phyloP scores from a whole-genome alignment of 805 yeast genomes.

The Candida jianshihensis region DNA sequence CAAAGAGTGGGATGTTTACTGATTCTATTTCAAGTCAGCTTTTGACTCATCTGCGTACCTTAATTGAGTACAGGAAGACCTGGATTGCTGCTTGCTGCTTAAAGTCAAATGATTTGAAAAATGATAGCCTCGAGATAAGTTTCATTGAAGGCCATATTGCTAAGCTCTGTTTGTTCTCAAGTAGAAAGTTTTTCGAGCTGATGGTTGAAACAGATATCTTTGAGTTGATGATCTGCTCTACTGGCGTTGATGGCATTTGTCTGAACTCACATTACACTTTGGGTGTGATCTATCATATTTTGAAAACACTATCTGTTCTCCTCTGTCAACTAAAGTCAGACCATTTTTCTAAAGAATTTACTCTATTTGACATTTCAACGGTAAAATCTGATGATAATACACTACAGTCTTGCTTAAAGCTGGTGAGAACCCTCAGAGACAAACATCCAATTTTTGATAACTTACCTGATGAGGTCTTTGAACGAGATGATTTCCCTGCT shows the following conservation, averaged over 20 bases:
- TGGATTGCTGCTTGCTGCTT: conserved; percentile 2
- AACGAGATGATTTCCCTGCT: conserved; percentile 25
- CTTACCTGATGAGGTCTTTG: conserved; percentile 22
- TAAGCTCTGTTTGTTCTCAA: too few relatives aligned
- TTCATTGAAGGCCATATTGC: conserved; percentile 15
- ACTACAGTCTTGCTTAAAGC: conserved; percentile 2
- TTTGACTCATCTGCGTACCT: conserved; percentile 49
- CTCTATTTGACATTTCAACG: conserved; percentile 30
- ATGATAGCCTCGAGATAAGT: too few relatives aligned
- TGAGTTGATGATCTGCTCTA: too few relatives aligned
- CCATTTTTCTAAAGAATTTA: conserved; percentile 23
- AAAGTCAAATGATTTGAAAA: too few relatives aligned
- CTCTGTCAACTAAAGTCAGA: too few relatives aligned
- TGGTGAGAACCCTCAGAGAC: conserved; percentile 17
- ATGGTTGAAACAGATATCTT: too few relatives aligned
- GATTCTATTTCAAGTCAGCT: conserved; percentile 57
- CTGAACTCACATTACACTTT: too few relatives aligned
- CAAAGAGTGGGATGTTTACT: conserved; percentile 37
- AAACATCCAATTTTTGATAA: conserved; percentile 21
- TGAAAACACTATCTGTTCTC: too few relatives aligned
- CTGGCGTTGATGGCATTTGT: too few relatives aligned
- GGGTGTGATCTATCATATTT: too few relatives aligned
- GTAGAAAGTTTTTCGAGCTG: too few relatives aligned
- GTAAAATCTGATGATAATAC: conserved; percentile 8
- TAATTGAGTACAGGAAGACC: conserved; percentile 28